Evolutionary conservation across 2,329 filamentous ascomycete species (phyloP).

Genomic region (Volutella citrinella): DNA sequence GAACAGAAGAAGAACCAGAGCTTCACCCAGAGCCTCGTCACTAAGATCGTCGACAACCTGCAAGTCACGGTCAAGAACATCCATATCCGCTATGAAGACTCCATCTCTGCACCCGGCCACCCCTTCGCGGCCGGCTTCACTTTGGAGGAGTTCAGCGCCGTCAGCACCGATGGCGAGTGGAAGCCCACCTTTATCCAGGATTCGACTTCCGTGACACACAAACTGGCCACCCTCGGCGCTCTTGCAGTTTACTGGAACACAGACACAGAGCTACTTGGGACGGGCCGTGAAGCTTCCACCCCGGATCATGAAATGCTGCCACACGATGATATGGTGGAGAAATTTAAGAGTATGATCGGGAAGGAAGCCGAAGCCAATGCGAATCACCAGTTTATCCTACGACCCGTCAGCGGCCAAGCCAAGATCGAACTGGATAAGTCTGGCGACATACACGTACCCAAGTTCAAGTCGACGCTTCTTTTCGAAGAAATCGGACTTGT

Average conservation of each 20-base stretch:
- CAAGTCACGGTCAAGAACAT: slow-evolving; percentile 99
- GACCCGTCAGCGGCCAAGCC: slow-evolving; percentile 91
- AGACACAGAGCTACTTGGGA: slow-evolving; percentile 78
- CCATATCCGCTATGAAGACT: slow-evolving; percentile 96
- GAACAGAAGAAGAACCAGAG: slow-evolving; percentile 98
- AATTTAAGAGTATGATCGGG: slow-evolving; percentile 78
- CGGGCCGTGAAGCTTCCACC: slow-evolving; percentile 64
- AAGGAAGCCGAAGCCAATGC: slow-evolving; percentile 56
- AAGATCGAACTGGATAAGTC: slow-evolving; percentile 95
- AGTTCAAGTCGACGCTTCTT: slow-evolving; percentile 84
- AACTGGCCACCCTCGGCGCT: slow-evolving; percentile 85
- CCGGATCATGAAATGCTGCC: slow-evolving; percentile 54
- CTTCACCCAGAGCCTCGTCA: slow-evolving; percentile 91
- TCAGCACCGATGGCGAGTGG: slow-evolving; percentile 95
- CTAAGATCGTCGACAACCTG: slow-evolving; percentile 96
- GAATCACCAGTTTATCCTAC: slow-evolving; percentile 88
- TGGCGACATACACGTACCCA: slow-evolving; percentile 72
- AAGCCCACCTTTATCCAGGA: slow-evolving; percentile 94
- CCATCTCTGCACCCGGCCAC: slow-evolving; percentile 89
- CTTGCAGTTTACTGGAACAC: slow-evolving; percentile 98
- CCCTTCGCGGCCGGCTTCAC: slow-evolving; percentile 92
- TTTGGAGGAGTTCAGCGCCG: slow-evolving; percentile 91
- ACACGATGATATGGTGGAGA: slow-evolving; percentile 74
- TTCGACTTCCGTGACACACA: slow-evolving; percentile 79
- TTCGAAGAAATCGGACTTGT: slow-evolving; percentile 98